Conservation (phyloP, 2,329 filamentous ascomycete species). For the Cadophora malorum region DNA sequence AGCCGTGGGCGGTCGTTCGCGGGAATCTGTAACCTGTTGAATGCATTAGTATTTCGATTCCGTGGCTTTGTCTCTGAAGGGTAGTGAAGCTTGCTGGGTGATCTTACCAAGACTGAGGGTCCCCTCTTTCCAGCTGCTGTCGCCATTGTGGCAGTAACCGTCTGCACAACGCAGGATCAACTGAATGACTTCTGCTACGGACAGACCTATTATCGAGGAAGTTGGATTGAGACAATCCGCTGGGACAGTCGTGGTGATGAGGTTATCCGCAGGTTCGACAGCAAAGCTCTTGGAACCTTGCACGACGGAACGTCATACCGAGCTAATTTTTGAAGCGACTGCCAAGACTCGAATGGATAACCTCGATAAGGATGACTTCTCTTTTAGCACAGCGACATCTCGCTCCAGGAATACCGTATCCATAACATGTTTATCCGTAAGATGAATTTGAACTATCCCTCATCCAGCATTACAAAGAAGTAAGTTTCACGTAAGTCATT, state of each 20-base stretch:
- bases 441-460: too few relatives aligned
- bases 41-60: constrained; percentile 23
- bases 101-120: constrained; percentile 65
- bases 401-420: not conserved
- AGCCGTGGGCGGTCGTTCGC: constrained; percentile 52
- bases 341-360: constrained; percentile 6
- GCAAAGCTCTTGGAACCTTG: constrained; percentile 8
- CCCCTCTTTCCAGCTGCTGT: constrained; percentile 54
- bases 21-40: constrained; percentile 62
- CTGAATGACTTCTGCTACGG: not conserved
- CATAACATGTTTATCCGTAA: not conserved
- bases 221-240: constrained; percentile 5
- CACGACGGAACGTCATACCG: constrained; percentile 12
- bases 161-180: not conserved
- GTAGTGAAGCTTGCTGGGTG: constrained; percentile 5
- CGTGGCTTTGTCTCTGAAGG: not conserved
- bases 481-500: too few relatives aligned
- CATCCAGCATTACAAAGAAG: not conserved
- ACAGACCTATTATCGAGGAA: not conserved
- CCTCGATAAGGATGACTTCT: constrained; percentile 5
- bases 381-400: not conserved
- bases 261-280: constrained; percentile 7
- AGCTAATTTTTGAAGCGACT: constrained; percentile 7
- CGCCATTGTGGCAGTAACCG: constrained; percentile 34
- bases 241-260: not conserved